Evolutionary conservation across 2,329 filamentous ascomycete species (phyloP).

Genomic region (Hymenoscyphus linearis): DNA sequence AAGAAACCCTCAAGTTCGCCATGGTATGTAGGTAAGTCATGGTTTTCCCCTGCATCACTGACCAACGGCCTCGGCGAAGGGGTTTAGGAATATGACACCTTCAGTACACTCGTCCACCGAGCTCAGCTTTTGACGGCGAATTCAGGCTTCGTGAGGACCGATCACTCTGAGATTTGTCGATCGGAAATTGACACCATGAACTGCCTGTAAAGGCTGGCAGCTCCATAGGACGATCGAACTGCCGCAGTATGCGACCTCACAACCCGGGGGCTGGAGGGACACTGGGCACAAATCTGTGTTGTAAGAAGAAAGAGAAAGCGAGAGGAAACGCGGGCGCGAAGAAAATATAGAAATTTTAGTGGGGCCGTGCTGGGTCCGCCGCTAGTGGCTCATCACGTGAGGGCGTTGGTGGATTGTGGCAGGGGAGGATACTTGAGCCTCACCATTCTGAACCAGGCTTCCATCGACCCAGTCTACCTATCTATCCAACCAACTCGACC

Average conservation of each 20-base stretch:
- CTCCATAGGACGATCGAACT: slow-evolving; percentile 83
- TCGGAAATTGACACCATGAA: slow-evolving; percentile 80
- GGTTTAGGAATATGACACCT: slow-evolving; percentile 84
- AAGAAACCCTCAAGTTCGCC: neutral
- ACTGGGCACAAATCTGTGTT: slow-evolving; percentile 80
- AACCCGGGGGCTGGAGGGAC: slow-evolving; percentile 65
- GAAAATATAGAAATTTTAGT: slow-evolving; percentile 20
- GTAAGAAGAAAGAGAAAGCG: slow-evolving; percentile 35
- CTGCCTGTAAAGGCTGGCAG: slow-evolving; percentile 47
- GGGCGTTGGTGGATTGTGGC: neutral
- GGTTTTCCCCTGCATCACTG: slow-evolving; percentile 72
- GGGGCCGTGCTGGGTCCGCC: slow-evolving; percentile 1
- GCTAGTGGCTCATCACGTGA: neutral
- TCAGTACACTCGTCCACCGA: slow-evolving; percentile 52
- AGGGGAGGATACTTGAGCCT: neutral
- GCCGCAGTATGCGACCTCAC: slow-evolving; percentile 72
- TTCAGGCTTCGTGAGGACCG: slow-evolving; percentile 56
- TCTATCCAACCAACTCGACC: neutral
- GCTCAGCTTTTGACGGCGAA: slow-evolving; percentile 65
- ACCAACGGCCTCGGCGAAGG: slow-evolving; percentile 85
- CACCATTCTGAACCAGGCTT: neutral
- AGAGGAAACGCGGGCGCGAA: slow-evolving; percentile 28
- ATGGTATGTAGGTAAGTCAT: slow-evolving; percentile 30
- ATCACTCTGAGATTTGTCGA: slow-evolving; percentile 93
- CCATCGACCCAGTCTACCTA: neutral